Evolutionary conservation across 1,139 yeast species (phyloP).

Genomic region (Candida glucosophila): DNA sequence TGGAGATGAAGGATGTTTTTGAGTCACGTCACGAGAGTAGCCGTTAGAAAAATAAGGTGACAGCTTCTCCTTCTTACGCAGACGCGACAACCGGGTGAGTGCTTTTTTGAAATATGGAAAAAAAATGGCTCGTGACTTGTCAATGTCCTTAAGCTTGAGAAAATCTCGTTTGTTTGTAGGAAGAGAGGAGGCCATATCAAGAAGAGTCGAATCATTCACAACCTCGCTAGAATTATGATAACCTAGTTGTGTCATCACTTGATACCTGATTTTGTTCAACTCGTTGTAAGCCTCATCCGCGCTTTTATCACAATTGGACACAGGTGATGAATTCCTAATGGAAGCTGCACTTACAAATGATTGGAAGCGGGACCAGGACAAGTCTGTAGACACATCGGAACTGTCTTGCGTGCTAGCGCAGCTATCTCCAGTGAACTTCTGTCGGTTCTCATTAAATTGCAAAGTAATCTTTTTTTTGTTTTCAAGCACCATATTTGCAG

Average conservation of each 20-base stretch:
- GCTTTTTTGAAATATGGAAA: constrained; percentile 40
- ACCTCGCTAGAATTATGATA: constrained; percentile 32
- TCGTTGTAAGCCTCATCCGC: constrained; percentile 31
- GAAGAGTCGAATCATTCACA: constrained; percentile 40
- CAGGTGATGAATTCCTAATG: constrained; percentile 1
- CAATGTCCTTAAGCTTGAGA: constrained; percentile 30
- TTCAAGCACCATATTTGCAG: constrained; percentile 37
- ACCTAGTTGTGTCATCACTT: constrained; percentile 33
- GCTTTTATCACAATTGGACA: constrained; percentile 11
- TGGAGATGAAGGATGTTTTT: not conserved
- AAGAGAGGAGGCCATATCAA: constrained; percentile 45
- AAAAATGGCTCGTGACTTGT: constrained; percentile 29
- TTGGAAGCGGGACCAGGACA: constrained; percentile 4
- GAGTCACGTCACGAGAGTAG: not conserved
- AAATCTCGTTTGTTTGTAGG: constrained; percentile 51
- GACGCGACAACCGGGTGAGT: constrained; percentile 29
- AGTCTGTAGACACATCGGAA: no score
- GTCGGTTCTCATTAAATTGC: constrained; percentile 12
- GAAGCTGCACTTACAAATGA: constrained; percentile 20
- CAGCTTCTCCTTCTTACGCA: constrained; percentile 12
- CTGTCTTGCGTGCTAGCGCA: constrained; percentile 1
- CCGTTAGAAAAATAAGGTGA: constrained; percentile 1
- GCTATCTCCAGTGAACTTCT: not conserved
- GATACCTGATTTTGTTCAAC: constrained; percentile 37
- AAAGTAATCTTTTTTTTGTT: constrained; percentile 37